A percentile compares a stretch with the other conserved stretches of the same genome.
Conservation (phyloP, 2,329 filamentous ascomycete genomes). For the Chaetothyriales sp. region DNA sequence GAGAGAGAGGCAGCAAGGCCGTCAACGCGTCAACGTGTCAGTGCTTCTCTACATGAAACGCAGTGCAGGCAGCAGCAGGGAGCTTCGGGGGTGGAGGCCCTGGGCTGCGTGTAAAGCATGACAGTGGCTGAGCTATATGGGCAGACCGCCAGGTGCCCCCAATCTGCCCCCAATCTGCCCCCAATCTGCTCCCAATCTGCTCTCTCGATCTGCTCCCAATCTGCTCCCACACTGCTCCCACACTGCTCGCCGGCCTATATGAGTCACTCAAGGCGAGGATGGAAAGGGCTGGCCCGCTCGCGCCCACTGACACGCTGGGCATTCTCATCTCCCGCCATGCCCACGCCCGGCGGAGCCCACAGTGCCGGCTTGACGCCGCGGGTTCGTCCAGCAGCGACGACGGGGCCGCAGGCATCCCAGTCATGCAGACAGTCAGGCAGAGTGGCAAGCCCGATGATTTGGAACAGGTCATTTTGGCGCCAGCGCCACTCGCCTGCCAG, state of each 20-base stretch:
- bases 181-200: background rate
- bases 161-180: too few species aligned
- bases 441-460: background rate
- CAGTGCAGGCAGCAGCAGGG: too few species aligned
- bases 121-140: background rate
- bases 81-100: too few species aligned
- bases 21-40: background rate
- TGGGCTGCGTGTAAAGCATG: too few species aligned
- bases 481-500: background rate
- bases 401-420: background rate
- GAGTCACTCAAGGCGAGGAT: background rate
- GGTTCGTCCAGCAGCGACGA: background rate
- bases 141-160: too few species aligned
- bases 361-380: background rate
- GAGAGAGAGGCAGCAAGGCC: background rate
- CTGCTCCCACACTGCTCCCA: background rate
- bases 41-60: background rate
- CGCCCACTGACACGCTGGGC: background rate
- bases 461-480: background rate
- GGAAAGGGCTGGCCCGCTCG: background rate
- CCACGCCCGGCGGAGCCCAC: background rate
- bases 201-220: background rate
- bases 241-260: background rate
- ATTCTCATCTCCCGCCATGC: background rate
- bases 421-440: background rate